Evolutionary conservation across 495 filamentous ascomycete species (phyloP).

Genomic region (Neurospora sp.): DNA sequence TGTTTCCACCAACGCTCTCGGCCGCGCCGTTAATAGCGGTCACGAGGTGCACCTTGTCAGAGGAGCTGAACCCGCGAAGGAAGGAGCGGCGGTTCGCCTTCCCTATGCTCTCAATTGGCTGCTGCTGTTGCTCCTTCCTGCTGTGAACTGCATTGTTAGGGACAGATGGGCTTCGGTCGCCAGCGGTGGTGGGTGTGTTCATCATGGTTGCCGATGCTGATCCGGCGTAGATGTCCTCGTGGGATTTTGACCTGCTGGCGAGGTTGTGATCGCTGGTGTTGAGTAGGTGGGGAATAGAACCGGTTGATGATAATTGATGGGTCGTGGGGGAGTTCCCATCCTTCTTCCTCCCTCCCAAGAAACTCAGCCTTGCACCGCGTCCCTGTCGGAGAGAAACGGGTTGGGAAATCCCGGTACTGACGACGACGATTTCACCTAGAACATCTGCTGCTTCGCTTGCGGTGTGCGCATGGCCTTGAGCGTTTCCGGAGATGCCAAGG

Average conservation of each 20-base stretch:
- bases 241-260: slow-evolving; percentile 11
- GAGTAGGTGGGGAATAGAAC: slow-evolving; percentile 9
- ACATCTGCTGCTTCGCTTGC: not conserved
- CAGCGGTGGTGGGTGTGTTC: not conserved
- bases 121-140: not conserved
- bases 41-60: not conserved
- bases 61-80: slow-evolving; percentile 2
- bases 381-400: slow-evolving; percentile 30
- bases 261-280: slow-evolving; percentile 19
- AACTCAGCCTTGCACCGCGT: slow-evolving; percentile 38
- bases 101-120: not conserved
- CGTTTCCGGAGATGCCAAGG: not conserved
- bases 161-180: not conserved
- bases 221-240: slow-evolving; percentile 17
- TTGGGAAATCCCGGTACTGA: slow-evolving; percentile 23
- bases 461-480: not conserved
- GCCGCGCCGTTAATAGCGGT: not conserved
- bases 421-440: not conserved
- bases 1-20: not conserved
- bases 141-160: not conserved
- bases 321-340: slow-evolving; percentile 10
- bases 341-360: slow-evolving; percentile 37
- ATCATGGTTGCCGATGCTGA: slow-evolving; percentile 7
- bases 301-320: slow-evolving; percentile 15
- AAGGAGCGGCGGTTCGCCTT: slow-evolving; percentile 9